Evolutionary conservation across 371 early-diverging fungal genomes (phyloP), one percentile per base, ranked within the genome.

Genomic region (Apophysomyces variabilis): DNA sequence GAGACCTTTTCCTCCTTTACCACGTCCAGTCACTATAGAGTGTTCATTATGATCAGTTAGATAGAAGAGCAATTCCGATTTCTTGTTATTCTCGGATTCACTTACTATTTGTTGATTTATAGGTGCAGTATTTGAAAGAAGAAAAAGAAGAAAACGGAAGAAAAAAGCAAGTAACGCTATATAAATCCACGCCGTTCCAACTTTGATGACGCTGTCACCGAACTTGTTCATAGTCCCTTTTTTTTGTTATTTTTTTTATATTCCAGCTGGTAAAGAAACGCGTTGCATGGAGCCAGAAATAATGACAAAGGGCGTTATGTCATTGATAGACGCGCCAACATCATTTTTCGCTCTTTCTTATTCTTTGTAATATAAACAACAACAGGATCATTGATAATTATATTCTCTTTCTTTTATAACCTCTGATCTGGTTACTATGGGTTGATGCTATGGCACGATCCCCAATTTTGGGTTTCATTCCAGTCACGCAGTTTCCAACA

Each of bases 1-100:
- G 69, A 95, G 87, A 79, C 96, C 96, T 88, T 96, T 97, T 84
- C 96, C 96, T 80, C 95, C 95, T 87, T 97, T 96, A 71, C 97
- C 98, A 82, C 95, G 89, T 76, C 93, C 94, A 88, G 93, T 84
- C 93, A 93, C 71, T 73, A 43, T 9, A 21, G 21, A 16, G 21
- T 18, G 21, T 21, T 18, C 1, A 26, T 18, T 38, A 35, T 38
- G 50, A 16, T 4, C 16, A 26, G 35, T 7, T 21, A 36, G 0
- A 63, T n/a, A 26, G 44, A 37, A 2, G 21, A 9, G n/a, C 1
- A n/a, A 60, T 43, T 8, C 21, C n/a, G 21, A n/a, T 41, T n/a
- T 18, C 9, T 11, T 39, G 14, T 26, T 11, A 12, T 16, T 13
- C 57, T 26, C 41, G 41, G 38, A 36, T 14, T 64, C 58, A 57